Evolutionary conservation across 164 flowering plant species (phyloP), one percentile per base, ranked within the genome.

Genomic region (Aristolochia contorta): DNA sequence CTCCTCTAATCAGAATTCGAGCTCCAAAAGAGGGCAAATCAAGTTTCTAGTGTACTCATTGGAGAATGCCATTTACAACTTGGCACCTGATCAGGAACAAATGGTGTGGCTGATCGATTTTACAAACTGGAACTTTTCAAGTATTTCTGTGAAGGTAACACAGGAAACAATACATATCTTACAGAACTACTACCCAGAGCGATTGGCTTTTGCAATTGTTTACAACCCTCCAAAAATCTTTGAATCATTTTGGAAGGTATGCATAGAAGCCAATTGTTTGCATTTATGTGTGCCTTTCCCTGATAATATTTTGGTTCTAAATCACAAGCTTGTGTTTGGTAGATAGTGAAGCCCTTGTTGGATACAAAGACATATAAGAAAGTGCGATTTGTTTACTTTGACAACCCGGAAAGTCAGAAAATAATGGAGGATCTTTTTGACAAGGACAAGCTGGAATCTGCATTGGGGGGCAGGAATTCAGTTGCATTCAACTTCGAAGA

Each of bases 41-140:
- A 80, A 78, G 46, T 86, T 83, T 63, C 53, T 88, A 52, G 89
- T 91, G 3, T 88, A 91, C 71, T 80, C 83, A 16, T 43, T 91
- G 50, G 96, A 91, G 76, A 87, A 84, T 67, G 81, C 80, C 9
- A 78, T 91, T 63, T 74, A 84, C 16, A 86, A 86, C 64, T 77
- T 82, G 65, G 73, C 76, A 1, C 80, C 83, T 41, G 91, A 82
- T 37, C 88, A 83, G 72, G 93, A 88, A 54, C 86, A 88, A 59
- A 86, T 86, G 85, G 72, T 83, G 0, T 91, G 97, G 97, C 67
- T 91, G 66, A 82, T 91, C 48, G 96, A 86, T 63, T 88, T 79
- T 73, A 79, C 81, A 16, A 85, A 91, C 15, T 82, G 74, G 77
- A 75, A 87, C 32, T 14, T 79, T 60, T 78, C 65, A 57, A 76